Base-by-base conservation (phyloP, 371 early-diverging fungal species). In the Mucor mucedo region DNA sequence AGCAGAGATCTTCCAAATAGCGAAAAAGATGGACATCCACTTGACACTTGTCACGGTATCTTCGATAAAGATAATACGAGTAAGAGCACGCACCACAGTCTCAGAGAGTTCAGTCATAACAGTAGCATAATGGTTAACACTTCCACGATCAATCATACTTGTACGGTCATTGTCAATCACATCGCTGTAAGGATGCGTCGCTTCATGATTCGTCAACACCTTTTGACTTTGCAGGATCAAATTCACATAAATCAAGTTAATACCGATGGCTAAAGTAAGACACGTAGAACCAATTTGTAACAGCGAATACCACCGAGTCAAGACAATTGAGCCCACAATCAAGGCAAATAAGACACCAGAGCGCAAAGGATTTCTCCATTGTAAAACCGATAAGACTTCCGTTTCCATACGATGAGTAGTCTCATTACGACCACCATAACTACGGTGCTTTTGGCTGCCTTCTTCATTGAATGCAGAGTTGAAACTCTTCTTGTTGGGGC, bases 11-110 rank as follows among this genome's bases (percentile, higher is more conserved):
- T 70, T 73, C 77, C 77, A 80, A 44, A 75, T 66, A 41, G 70
- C 21, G 42, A 72, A 80, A 49, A 70, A 77, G 30, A 75, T 68
- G 28, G 48, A 53, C 58, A 75, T 59, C 80, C 80, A 80, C 57
- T 78, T 78, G 21, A 72, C 4, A 47, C 76, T 76, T 7, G 78
- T 77, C 21, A 60, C 30, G 13, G 65, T 76, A 48, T 80, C 65
- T 60, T 80, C 76, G 53, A 80, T 64, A 39, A 80, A 70, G 1
- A 80, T 74, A 54, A 80, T 74, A 40, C 78, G 76, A 32, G 78
- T 73, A 5, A 80, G 61, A 29, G 67, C 72, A 27, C 72, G 73
- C 21, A 73, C 66, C 5, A 74, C 30, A 1, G 72, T 75, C 28
- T 80, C 80, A 8, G 69, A 57, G n/a, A 80, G 54, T 16, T 76